Evolutionary conservation across 1,284 basidiomycete species (phyloP).

Genomic region (Papiliotrema laurentii): DNA sequence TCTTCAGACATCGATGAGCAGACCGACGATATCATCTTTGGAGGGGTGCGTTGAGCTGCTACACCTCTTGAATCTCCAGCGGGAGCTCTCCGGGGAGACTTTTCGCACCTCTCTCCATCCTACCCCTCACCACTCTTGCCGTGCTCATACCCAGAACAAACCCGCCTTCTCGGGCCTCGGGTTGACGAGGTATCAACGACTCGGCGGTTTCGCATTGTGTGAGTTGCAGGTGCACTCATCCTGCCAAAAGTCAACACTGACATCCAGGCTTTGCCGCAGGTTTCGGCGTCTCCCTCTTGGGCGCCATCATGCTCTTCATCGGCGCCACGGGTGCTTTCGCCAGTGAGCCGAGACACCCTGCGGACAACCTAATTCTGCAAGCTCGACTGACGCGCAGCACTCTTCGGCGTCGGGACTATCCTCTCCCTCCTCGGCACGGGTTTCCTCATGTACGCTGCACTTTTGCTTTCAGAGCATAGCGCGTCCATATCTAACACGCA

Average conservation of each 20-base stretch:
- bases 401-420: slow-evolving; percentile 79
- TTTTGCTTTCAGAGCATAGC: slow-evolving; percentile 3
- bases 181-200: slow-evolving; percentile 67
- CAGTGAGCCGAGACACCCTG: slow-evolving; percentile 52
- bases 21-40: slow-evolving; percentile 43
- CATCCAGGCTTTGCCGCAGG: slow-evolving; percentile 61
- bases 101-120: not conserved
- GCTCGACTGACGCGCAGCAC: slow-evolving; percentile 59
- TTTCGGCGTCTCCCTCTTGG: slow-evolving; percentile 74
- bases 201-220: slow-evolving; percentile 83
- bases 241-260: not conserved
- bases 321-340: slow-evolving; percentile 71
- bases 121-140: not conserved
- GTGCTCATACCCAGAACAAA: slow-evolving; percentile 49
- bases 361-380: not conserved
- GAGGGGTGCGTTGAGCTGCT: slow-evolving; percentile 27
- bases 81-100: too few species aligned
- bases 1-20: slow-evolving; percentile 32
- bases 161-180: slow-evolving; percentile 74
- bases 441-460: slow-evolving; percentile 73
- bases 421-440: slow-evolving; percentile 81
- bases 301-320: slow-evolving; percentile 70
- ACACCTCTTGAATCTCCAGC: slow-evolving; percentile 24
- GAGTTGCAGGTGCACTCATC: slow-evolving; percentile 32
- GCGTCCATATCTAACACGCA: slow-evolving; percentile 6